phyloP scores from a whole-genome alignment of 106 monocot genomes.

The Posidonia australis region DNA sequence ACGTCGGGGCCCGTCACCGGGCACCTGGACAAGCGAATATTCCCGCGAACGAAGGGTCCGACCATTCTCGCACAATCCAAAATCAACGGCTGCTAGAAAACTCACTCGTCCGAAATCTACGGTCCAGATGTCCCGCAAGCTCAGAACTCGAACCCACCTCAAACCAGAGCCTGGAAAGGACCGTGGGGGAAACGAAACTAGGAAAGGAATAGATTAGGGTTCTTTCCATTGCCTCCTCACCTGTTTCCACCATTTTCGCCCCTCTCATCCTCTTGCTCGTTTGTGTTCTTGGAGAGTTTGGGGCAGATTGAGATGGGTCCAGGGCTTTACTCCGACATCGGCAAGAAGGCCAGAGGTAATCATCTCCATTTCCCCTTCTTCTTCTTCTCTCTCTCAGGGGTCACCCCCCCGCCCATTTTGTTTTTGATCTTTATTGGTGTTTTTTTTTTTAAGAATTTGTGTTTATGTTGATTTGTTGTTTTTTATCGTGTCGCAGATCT shows the following conservation, averaged over 20 bases:
- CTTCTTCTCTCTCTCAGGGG: neutral
- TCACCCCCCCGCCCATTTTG: too few relatives aligned
- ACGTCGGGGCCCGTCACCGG: too few relatives aligned
- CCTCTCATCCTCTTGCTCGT: neutral
- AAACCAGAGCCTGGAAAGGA: neutral
- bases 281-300: neutral
- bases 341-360: conserved; percentile 28
- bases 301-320: too few relatives aligned
- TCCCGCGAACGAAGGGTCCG: too few relatives aligned
- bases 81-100: too few relatives aligned
- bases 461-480: neutral
- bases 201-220: conserved; percentile 1
- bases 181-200: too few relatives aligned
- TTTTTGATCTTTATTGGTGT: too few relatives aligned
- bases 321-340: conserved; percentile 29
- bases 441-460: neutral
- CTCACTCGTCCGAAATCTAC: too few relatives aligned
- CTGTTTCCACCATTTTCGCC: too few relatives aligned
- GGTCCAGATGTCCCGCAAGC: too few relatives aligned
- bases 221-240: neutral
- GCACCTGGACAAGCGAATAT: too few relatives aligned
- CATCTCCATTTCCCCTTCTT: neutral
- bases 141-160: neutral
- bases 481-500: conserved; percentile 40
- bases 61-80: too few relatives aligned